Evolutionary conservation across 2,329 filamentous ascomycete species (phyloP), one percentile per base, ranked within the genome.

Genomic region (Pyrenochaeta sp.): DNA sequence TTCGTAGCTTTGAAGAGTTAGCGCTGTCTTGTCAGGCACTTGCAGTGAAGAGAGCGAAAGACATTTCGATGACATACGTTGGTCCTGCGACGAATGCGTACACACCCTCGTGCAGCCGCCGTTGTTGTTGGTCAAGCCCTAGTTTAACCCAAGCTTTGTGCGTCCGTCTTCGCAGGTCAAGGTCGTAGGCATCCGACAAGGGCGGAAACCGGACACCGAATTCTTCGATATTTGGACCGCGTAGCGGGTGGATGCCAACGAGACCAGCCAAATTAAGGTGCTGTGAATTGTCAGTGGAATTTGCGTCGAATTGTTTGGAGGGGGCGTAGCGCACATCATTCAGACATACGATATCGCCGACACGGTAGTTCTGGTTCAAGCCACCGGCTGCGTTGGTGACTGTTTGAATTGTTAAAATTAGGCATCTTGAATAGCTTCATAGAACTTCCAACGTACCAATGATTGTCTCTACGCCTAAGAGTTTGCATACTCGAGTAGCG

Each of bases 351-450:
- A 90, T 85, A 72, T 90, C 88, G 47, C 88, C 88, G 30, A 90
- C 86, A 25, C 76, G 77, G 75, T 89, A 90, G 37, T 83, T 81
- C n/a, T 84, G 81, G 73, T 90, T 90, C 36, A 90, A 75, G 12
- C 86, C 87, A 56, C 88, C 88, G 40, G 87, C 86, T 43, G 88
- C 88, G 72, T 90, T 90, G 43, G 88, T 90, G 64, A 89, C 85
- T 86, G 59, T 55, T 42, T 28, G 52, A 25, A 52, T 27, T 39
- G 59, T 72, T 46, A 76, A 64, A 58, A 40, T 28, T 43, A 19
- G 10, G 9, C 19, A 37, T 28, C 4, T 9, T 44, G 3, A 46
- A 28, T 45, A 8, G 3, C 8, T 34, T 40, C 28, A 10, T 42
- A 34, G 24, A 8, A 40, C 51, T 6, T 19, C 30, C 8, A 24